Conservation (phyloP, 768 basidiomycete species). For the Gautieria morchelliformis region DNA sequence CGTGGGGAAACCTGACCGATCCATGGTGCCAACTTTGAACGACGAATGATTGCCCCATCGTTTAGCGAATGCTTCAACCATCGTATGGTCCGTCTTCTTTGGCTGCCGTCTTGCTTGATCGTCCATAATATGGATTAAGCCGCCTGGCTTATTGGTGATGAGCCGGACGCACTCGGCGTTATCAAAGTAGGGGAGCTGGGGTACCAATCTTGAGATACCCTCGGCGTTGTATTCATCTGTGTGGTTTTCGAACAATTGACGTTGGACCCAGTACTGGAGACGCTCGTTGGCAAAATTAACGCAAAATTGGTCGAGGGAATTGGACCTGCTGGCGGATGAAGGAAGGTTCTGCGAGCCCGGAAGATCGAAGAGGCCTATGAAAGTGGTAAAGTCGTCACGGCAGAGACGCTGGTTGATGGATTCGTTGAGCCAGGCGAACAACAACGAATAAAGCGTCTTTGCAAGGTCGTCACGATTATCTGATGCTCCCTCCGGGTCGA, state of each 20-base stretch:
- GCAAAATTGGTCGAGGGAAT: constrained; percentile 94
- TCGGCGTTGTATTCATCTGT: constrained; percentile 78
- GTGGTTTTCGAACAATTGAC: constrained; percentile 69
- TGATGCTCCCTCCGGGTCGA: constrained; percentile 88
- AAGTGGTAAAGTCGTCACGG: constrained; percentile 84
- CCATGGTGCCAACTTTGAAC: constrained; percentile 73
- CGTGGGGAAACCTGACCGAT: constrained; percentile 70
- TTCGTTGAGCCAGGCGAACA: constrained; percentile 96
- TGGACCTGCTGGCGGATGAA: constrained; percentile 55
- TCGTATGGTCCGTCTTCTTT: constrained; percentile 88
- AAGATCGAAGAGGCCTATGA: constrained; percentile 89
- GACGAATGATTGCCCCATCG: constrained; percentile 90
- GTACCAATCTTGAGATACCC: constrained; percentile 62
- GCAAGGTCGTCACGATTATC: constrained; percentile 93
- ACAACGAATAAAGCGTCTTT: constrained; percentile 83
- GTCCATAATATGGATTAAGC: constrained; percentile 95
- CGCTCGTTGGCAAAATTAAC: constrained; percentile 96
- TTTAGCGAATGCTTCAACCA: constrained; percentile 91
- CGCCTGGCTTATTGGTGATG: constrained; percentile 78
- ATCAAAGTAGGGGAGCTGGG: constrained; percentile 74
- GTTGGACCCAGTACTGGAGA: constrained; percentile 74
- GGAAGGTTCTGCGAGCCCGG: constrained; percentile 85
- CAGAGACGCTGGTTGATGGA: constrained; percentile 93
- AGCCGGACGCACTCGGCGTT: constrained; percentile 85
- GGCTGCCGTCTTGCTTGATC: constrained; percentile 81